Conservation (phyloP, 2,329 filamentous ascomycete species). For the Alternaria solani region DNA sequence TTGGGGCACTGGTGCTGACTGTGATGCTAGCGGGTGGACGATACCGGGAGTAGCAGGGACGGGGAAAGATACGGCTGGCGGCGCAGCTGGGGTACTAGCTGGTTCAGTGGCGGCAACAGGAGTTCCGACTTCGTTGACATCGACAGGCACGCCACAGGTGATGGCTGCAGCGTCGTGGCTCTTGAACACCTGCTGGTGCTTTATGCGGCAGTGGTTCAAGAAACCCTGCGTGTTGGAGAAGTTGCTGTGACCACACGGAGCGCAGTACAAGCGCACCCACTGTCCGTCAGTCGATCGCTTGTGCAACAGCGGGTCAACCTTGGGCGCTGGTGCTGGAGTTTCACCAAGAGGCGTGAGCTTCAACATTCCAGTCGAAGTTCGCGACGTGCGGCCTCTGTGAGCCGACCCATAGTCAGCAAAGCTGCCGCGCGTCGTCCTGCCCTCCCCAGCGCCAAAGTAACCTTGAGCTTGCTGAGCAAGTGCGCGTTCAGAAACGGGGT, state of each 20-base stretch:
- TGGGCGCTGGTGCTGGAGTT: constrained; percentile 61
- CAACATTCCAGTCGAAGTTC: constrained; percentile 63
- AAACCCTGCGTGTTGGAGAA: constrained; percentile 99
- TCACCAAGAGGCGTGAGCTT: constrained; percentile 54
- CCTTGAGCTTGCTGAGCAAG: constrained; percentile 47
- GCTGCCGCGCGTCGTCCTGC: constrained; percentile 81
- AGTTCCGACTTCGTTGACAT: constrained; percentile 65
- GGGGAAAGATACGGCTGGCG: constrained; percentile 42
- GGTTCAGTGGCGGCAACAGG: constrained; percentile 47
- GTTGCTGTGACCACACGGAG: constrained; percentile 84
- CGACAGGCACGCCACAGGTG: constrained; percentile 83
- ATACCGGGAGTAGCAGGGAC: constrained; percentile 40
- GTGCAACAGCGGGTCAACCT: constrained; percentile 81
- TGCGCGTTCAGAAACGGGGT: constrained; percentile 58
- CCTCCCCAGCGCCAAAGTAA: constrained; percentile 62
- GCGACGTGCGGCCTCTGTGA: constrained; percentile 64
- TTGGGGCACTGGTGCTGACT: constrained; percentile 32
- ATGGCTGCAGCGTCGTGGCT: constrained; percentile 94
- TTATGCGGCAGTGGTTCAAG: constrained; percentile 98
- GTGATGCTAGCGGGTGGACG: constrained; percentile 47
- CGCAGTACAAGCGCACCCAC: constrained; percentile 88
- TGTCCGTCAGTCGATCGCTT: constrained; percentile 83
- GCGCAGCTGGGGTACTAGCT: constrained; percentile 33
- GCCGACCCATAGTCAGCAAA: constrained; percentile 63
- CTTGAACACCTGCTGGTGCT: constrained; percentile 91